These are phyloP conservation scores for Pestalotiopsis sp. DNA, from an alignment of 2,329 filamentous ascomycete genomes.

Conservation along the genomic window DNA sequence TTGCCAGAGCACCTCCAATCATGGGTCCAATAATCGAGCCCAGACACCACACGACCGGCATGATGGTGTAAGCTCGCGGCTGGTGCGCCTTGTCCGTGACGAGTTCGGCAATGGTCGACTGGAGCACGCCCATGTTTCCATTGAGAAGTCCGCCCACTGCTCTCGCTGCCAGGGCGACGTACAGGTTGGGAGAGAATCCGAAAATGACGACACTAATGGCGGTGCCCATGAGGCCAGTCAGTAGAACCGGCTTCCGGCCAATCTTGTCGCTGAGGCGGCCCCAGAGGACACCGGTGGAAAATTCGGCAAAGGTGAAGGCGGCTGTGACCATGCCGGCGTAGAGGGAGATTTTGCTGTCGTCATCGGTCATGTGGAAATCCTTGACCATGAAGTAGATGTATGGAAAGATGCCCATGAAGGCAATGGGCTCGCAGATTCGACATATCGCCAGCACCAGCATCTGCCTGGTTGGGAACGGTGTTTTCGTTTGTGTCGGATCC, in stretches of 20 bases:
- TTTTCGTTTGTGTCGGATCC: conserved; percentile 9
- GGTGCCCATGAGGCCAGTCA: conserved; percentile 81
- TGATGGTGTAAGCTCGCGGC: conserved; percentile 91
- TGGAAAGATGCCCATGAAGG: conserved; percentile 99
- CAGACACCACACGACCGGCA: conserved; percentile 98
- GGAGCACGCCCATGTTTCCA: conserved; percentile 92
- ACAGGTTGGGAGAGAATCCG: conserved; percentile 81
- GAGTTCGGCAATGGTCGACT: conserved; percentile 93
- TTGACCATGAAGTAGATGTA: conserved; percentile 98
- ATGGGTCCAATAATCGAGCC: conserved; percentile 93
- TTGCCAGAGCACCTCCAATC: conserved; percentile 86
- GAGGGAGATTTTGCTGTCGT: conserved; percentile 79
- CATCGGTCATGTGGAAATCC: conserved; percentile 82
- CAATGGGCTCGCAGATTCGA: conserved; percentile 96
- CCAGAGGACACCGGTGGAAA: conserved; percentile 91
- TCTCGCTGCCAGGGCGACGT: conserved; percentile 77
- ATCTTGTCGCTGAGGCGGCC: conserved; percentile 88
- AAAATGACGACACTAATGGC: conserved; percentile 82
- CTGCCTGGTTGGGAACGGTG: conserved; percentile 38
- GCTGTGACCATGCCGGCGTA: conserved; percentile 97
- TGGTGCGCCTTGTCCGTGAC: conserved; percentile 93
- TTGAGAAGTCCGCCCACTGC: conserved; percentile 82
- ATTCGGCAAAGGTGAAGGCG: conserved; percentile 94
- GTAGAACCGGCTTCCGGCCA: conserved; percentile 84
- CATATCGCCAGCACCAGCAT: conserved; percentile 67